A percentile compares a stretch with the other conserved stretches of the same genome.
phyloP scores from a whole-genome alignment of 495 filamentous ascomycete species.

The Penicillium goetzii region DNA sequence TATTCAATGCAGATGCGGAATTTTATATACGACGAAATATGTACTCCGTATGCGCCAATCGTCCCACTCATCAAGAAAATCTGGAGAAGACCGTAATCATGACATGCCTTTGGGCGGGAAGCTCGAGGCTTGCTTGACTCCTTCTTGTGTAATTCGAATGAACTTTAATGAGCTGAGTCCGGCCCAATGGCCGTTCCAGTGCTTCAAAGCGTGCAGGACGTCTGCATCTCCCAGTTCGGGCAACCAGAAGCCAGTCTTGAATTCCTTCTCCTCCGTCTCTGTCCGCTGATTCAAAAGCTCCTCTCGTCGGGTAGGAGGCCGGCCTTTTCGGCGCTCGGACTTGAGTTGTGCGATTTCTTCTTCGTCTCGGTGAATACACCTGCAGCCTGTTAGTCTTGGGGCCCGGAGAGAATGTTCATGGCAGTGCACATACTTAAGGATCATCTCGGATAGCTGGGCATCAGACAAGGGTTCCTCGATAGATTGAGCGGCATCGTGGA shows the following conservation, averaged over 20 bases:
- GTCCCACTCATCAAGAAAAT: slow-evolving; percentile 19
- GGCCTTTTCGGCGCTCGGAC: slow-evolving; percentile 75
- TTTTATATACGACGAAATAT: slow-evolving; percentile 11
- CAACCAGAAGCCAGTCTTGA: slow-evolving; percentile 79
- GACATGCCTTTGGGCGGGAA: slow-evolving; percentile 72
- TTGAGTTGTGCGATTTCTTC: slow-evolving; percentile 75
- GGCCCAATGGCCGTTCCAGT: slow-evolving; percentile 68
- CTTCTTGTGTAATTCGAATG: slow-evolving; percentile 62
- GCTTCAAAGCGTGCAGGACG: slow-evolving; percentile 55
- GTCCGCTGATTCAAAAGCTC: slow-evolving; percentile 74
- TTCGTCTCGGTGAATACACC: slow-evolving; percentile 77
- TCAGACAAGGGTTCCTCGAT: slow-evolving; percentile 57
- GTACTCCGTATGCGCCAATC: slow-evolving; percentile 36
- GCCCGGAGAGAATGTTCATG: neutral
- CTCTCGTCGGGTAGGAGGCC: slow-evolving; percentile 77
- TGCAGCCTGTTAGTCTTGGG: slow-evolving; percentile 33
- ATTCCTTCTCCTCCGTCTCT: slow-evolving; percentile 74
- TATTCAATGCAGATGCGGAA: neutral
- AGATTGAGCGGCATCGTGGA: slow-evolving; percentile 65
- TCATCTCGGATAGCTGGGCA: slow-evolving; percentile 61
- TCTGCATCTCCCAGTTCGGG: slow-evolving; percentile 62
- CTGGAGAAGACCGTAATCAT: slow-evolving; percentile 33
- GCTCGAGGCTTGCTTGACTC: slow-evolving; percentile 56
- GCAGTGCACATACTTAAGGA: slow-evolving; percentile 56
- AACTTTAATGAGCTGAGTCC: slow-evolving; percentile 63